Base-by-base conservation (phyloP, 495 filamentous ascomycete species). In the Xylaria castorea region DNA sequence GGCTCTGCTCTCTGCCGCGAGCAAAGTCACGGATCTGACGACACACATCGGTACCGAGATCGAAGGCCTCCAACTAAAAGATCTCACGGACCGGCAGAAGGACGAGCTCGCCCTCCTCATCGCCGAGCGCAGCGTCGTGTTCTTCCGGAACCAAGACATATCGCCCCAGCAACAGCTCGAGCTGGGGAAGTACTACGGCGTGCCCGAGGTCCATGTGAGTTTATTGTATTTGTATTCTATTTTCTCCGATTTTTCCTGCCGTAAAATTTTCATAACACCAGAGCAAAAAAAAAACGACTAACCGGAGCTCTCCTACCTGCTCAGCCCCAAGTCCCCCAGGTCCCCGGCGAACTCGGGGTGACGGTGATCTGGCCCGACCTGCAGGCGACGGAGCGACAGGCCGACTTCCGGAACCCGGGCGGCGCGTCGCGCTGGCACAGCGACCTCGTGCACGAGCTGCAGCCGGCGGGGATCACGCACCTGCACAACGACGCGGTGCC, bases 141-240 rank as follows among this genome's bases (percentile, higher is more conserved):
- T 94, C 80, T 91, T 93, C 82, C 85, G 92, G 6, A 85, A 92
- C 72, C 92, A 94, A 75, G 90, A 93, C 67, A 82, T 94, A 55
- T 84, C 85, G 8, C 91, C 91, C 1, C 89, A 92, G 74, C 85
- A 93, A 75, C 91, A 93, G 74, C 90, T 90, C 65, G 85, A 83
- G 20, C 80, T 93, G 14, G 91, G 90, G 1, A 87, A 93, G 75
- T 87, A 86, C 72, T 92, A 84, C 75, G 91, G 91, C 0, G 88
- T 91, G 70, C 80, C 92, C 51, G 91, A 93, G 72, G 78, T 93
- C 36, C 91, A 92, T 78, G 89, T 91, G 82, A 80, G 86, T 62
- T n/a, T n/a, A n/a, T n/a, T n/a, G n/a, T n/a, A n/a, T n/a, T n/a
- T n/a, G n/a, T n/a, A n/a, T n/a, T n/a, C n/a, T n/a, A n/a, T n/a